Conservation (phyloP, 2,329 filamentous ascomycete genomes). For the Colletotrichum salicis region DNA sequence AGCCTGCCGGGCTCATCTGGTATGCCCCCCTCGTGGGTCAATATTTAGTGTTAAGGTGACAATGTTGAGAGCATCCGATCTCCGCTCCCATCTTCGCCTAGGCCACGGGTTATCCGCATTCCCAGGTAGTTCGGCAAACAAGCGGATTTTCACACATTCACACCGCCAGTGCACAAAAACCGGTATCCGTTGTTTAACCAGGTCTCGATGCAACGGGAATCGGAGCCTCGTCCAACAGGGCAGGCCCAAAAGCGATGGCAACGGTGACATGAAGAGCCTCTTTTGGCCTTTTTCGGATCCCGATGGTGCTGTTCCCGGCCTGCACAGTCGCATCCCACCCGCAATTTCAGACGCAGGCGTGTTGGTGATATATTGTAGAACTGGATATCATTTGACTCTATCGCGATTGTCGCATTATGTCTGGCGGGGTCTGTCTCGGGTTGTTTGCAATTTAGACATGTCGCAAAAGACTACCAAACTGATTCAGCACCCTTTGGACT, state of each 20-base stretch:
- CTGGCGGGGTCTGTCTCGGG: not conserved
- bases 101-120: not conserved
- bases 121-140: not conserved
- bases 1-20: slow-evolving; percentile 10
- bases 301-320: not conserved
- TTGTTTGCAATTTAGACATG: not conserved
- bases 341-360: not conserved
- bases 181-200: not conserved
- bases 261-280: not conserved
- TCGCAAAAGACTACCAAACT: slow-evolving; percentile 1
- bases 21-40: not conserved
- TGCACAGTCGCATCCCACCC: not conserved
- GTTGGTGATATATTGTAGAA: slow-evolving; percentile 26
- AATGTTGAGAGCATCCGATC: not conserved
- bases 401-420: not conserved
- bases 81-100: not conserved
- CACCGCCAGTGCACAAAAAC: slow-evolving; percentile 11
- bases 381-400: slow-evolving; percentile 1
- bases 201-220: slow-evolving; percentile 2
- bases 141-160: not conserved
- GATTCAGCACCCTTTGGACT: not conserved
- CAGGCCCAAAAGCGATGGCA: not conserved
- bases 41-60: not conserved
- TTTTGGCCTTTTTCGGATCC: not conserved
- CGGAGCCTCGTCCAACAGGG: not conserved